phyloP scores from a whole-genome alignment of 225 moss, liverwort and hornwort genomes.

The Thuidium tamariscinum region DNA sequence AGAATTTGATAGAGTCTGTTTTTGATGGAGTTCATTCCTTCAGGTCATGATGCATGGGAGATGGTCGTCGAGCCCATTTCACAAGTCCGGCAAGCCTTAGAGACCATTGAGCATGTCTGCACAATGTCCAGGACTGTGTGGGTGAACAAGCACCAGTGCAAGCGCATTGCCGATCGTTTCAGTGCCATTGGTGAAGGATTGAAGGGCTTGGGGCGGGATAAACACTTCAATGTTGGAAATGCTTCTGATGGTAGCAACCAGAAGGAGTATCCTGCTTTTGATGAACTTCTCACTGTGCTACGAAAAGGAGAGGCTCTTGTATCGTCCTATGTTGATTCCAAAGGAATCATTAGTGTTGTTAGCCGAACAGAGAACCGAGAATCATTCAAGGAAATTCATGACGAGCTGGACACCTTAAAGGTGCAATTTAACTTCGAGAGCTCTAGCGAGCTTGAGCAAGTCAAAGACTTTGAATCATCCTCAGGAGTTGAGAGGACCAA shows the following conservation, averaged over 20 bases:
- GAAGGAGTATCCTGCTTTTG: neutral
- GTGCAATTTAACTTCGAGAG: neutral
- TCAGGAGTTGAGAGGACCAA: neutral
- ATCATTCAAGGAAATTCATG: slow-evolving; percentile 17
- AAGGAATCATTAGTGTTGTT: neutral
- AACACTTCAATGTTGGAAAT: neutral
- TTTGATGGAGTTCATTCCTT: neutral
- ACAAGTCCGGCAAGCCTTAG: neutral
- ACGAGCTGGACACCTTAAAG: slow-evolving; percentile 1
- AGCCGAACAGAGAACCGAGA: slow-evolving; percentile 5
- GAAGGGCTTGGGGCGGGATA: neutral
- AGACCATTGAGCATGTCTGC: neutral
- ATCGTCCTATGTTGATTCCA: neutral
- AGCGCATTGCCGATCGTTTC: neutral
- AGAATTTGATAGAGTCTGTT: neutral
- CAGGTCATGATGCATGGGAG: neutral
- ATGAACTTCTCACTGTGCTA: slow-evolving; percentile 12
- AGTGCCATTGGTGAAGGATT: neutral
- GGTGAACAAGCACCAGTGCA: neutral
- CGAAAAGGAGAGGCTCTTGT: slow-evolving; percentile 16
- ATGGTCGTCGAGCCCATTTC: neutral
- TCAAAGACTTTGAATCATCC: neutral
- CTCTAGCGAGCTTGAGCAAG: neutral
- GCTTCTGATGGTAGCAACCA: neutral
- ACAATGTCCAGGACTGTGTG: neutral